Percentiles rank a stretch among this genome's conserved stretches.
Conservation (phyloP, 2,329 filamentous ascomycete genomes). For the Neophaeococcomyces mojaviensis region DNA sequence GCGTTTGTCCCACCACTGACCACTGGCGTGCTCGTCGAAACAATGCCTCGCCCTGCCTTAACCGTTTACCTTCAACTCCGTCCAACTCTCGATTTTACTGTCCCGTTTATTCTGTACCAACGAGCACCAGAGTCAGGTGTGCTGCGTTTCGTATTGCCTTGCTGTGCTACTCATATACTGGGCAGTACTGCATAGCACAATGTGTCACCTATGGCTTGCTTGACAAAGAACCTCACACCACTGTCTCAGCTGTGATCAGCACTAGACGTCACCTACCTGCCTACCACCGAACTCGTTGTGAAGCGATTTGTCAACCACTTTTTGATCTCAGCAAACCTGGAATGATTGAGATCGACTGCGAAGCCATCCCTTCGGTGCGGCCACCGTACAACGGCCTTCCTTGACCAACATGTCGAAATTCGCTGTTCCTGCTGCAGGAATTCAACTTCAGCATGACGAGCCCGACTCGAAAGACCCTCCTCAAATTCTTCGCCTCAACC, state of each 20-base stretch:
- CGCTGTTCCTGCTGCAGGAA: conserved; percentile 16
- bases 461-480: conserved; percentile 24
- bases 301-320: background rate
- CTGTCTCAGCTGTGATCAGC: conserved; percentile 4
- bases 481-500: conserved; percentile 41
- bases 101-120: background rate
- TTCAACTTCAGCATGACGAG: conserved; percentile 9
- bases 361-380: conserved; percentile 4
- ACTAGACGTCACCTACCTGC: conserved; percentile 4
- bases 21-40: too few species aligned
- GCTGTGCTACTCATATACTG: background rate
- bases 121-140: background rate
- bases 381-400: conserved; percentile 7
- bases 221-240: conserved; percentile 2
- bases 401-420: conserved; percentile 16
- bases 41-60: conserved; percentile 1
- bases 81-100: background rate
- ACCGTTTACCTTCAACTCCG: conserved; percentile 6
- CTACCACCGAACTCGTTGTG: background rate
- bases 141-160: background rate
- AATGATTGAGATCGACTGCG: conserved; percentile 3
- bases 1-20: too few species aligned
- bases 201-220: conserved; percentile 3
- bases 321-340: background rate
- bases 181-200: background rate